phyloP scores from a whole-genome alignment of 345 rosid species.

The Trapa incisa region DNA sequence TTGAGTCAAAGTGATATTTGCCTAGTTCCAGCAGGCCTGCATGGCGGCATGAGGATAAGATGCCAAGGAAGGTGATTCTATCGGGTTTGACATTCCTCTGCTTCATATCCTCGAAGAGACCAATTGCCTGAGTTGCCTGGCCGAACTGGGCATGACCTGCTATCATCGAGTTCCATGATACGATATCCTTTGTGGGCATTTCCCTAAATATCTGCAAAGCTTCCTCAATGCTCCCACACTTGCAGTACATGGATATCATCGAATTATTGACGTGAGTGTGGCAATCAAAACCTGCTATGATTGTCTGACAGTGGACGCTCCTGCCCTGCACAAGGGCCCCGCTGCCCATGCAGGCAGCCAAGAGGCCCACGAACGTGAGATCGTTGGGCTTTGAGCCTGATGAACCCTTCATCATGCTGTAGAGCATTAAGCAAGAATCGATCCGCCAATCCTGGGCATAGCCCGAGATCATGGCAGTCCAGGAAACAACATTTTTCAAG shows the following conservation, averaged over 20 bases:
- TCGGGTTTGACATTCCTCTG: constrained; percentile 35
- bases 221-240: constrained; percentile 53
- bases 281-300: constrained; percentile 49
- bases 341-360: constrained; percentile 70
- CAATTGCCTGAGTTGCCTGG: constrained; percentile 38
- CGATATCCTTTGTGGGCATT: constrained; percentile 35
- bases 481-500: constrained; percentile 59
- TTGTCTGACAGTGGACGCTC: constrained; percentile 59
- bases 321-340: constrained; percentile 80
- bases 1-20: constrained; percentile 35
- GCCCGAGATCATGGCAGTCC: constrained; percentile 78
- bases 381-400: constrained; percentile 51
- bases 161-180: constrained; percentile 95
- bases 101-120: constrained; percentile 58
- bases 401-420: constrained; percentile 48
- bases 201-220: constrained; percentile 34
- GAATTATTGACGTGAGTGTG: constrained; percentile 54
- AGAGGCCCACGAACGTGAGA: constrained; percentile 57
- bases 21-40: constrained; percentile 64
- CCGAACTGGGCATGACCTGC: constrained; percentile 86
- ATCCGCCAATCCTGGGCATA: constrained; percentile 63
- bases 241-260: constrained; percentile 77
- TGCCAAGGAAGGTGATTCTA: constrained; percentile 69
- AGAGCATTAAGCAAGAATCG: constrained; percentile 47
- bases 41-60: constrained; percentile 79